phyloP scores from a whole-genome alignment of 2,329 filamentous ascomycete species.

The Fusarium mangiferae region DNA sequence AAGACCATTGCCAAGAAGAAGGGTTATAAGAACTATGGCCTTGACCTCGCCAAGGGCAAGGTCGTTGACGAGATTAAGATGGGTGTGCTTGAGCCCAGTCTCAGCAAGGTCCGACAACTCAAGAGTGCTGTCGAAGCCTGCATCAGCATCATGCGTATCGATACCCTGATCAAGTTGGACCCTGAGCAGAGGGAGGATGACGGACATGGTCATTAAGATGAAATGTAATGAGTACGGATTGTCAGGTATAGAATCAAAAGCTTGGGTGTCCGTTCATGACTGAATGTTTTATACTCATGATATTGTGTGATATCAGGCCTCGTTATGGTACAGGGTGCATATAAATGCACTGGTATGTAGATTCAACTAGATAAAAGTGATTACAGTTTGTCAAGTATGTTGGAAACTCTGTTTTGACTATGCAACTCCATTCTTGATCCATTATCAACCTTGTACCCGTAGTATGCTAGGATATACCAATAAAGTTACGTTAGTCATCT shows the following conservation, averaged over 20 bases:
- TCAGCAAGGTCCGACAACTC: slow-evolving; percentile 97
- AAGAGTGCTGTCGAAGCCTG: slow-evolving; percentile 99
- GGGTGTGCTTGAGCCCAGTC: slow-evolving; percentile 93
- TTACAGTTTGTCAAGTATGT: not conserved
- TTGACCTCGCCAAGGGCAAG: slow-evolving; percentile 89
- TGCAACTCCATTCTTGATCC: not conserved
- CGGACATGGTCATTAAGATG: slow-evolving; percentile 79
- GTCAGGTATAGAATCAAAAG: slow-evolving; percentile 44
- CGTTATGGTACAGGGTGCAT: not conserved
- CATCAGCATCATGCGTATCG: slow-evolving; percentile 99
- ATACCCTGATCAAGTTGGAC: slow-evolving; percentile 98
- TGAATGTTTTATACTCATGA: slow-evolving; percentile 17
- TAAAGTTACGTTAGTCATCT: not conserved
- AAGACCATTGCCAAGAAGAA: slow-evolving; percentile 93
- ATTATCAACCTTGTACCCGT: not conserved
- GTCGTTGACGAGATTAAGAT: slow-evolving; percentile 94
- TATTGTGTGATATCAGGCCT: slow-evolving; percentile 11
- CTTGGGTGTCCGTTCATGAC: slow-evolving; percentile 40
- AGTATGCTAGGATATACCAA: too few species aligned
- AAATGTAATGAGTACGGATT: slow-evolving; percentile 42
- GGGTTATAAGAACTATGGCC: slow-evolving; percentile 98
- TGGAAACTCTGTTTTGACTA: not conserved
- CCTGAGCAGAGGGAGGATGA: slow-evolving; percentile 81
- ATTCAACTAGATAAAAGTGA: not conserved
- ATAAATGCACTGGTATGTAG: not conserved